Percentiles rank a stretch among this genome's conserved stretches.
Conservation (phyloP, 805 yeast species). For the Candida lessepsii region DNA sequence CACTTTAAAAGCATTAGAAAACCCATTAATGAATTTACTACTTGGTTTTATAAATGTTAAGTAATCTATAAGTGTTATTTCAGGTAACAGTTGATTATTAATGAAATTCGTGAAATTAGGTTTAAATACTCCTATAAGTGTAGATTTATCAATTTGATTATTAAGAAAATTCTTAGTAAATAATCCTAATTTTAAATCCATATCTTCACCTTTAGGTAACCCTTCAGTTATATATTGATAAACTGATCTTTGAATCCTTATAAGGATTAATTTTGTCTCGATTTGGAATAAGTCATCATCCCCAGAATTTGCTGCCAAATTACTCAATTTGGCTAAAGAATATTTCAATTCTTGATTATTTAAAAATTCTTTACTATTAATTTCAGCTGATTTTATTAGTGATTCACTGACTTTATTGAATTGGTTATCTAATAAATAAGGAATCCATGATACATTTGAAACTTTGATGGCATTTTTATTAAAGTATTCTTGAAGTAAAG, state of each 20-base stretch:
- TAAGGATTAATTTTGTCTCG: slow-evolving; percentile 47
- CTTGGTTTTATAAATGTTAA: slow-evolving; percentile 45
- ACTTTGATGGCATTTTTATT: slow-evolving; percentile 38
- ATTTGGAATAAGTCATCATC: slow-evolving; percentile 40
- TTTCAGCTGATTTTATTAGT: slow-evolving; percentile 41
- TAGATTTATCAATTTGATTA: slow-evolving; percentile 12
- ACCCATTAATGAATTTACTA: slow-evolving; percentile 19
- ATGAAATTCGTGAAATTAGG: slow-evolving; percentile 30
- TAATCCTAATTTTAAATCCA: slow-evolving; percentile 12
- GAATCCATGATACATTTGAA: slow-evolving; percentile 69
- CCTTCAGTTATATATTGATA: slow-evolving; percentile 16
- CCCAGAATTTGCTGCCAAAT: slow-evolving; percentile 38
- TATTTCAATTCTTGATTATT: slow-evolving; percentile 54
- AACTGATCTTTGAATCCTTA: slow-evolving; percentile 48
- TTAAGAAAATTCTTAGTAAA: slow-evolving; percentile 20
- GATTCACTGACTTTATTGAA: slow-evolving; percentile 50
- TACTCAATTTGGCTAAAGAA: slow-evolving; percentile 70
- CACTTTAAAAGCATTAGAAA: slow-evolving; percentile 49
- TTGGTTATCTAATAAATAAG: slow-evolving; percentile 51
- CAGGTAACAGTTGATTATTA: slow-evolving; percentile 37
- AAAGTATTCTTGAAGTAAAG: slow-evolving; percentile 53
- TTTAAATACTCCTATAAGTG: slow-evolving; percentile 19
- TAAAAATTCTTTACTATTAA: slow-evolving; percentile 37
- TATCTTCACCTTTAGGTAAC: slow-evolving; percentile 8
- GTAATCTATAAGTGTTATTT: slow-evolving; percentile 50